These are phyloP conservation scores for Mucor plumbeus DNA, from an alignment of 371 early-diverging fungal species.

Conservation along the genomic window DNA sequence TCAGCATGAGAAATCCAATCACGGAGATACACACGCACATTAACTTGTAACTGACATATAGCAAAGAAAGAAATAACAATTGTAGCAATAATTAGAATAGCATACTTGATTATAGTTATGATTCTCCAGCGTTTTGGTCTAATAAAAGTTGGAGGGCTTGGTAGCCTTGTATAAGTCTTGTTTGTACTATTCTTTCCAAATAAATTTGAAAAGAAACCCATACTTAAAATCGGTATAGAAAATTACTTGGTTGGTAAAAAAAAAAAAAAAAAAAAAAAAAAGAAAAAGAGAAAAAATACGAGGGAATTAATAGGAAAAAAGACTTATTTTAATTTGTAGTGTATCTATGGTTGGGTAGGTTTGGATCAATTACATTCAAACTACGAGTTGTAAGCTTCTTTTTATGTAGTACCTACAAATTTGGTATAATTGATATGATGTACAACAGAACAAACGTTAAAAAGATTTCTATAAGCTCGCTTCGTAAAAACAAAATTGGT, in stretches of 20 bases:
- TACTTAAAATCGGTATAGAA: not conserved
- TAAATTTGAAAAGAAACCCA: conserved; percentile 26
- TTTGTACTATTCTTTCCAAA: conserved; percentile 14
- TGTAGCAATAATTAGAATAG: conserved; percentile 18
- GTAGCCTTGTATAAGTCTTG: conserved; percentile 25
- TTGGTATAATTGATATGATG: no score
- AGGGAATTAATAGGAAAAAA: conserved; percentile 6
- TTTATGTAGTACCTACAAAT: no score
- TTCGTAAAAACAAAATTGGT: no score
- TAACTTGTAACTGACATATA: conserved; percentile 51
- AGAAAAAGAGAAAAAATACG: not conserved
- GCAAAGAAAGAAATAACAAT: conserved; percentile 42
- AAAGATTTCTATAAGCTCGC: no score
- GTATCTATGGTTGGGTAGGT: not conserved
- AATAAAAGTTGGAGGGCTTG: conserved; percentile 33
- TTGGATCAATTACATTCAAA: not conserved
- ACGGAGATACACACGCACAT: conserved; percentile 54
- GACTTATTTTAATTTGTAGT: conserved; percentile 1
- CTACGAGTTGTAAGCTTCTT: not conserved
- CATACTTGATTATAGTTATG: conserved; percentile 36
- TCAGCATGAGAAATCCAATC: conserved; percentile 60
- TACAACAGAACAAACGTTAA: no score
- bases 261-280: not conserved
- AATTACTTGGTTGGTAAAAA: not conserved
- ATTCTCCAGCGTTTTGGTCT: conserved; percentile 44